phyloP scores from a whole-genome alignment of 2,329 filamentous ascomycete species.

The Nemania sp. region DNA sequence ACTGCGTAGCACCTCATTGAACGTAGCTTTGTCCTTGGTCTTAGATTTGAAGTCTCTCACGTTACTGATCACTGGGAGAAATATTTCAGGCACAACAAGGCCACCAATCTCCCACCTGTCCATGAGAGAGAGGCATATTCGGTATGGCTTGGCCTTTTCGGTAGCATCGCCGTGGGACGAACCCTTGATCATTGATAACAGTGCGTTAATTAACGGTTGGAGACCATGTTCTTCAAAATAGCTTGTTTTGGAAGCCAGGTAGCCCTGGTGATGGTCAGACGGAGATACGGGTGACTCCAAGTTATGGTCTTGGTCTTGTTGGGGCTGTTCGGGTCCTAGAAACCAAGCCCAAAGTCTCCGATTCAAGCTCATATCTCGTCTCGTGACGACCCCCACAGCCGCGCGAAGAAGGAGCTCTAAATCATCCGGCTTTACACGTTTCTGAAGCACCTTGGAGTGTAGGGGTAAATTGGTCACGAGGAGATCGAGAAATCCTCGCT shows the following conservation, averaged over 20 bases:
- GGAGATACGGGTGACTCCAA: conserved; percentile 60
- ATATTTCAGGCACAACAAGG: conserved; percentile 86
- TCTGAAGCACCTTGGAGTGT: conserved; percentile 83
- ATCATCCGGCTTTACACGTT: conserved; percentile 77
- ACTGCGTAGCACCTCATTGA: conserved; percentile 88
- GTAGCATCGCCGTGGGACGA: conserved; percentile 63
- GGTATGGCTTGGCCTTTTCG: conserved; percentile 85
- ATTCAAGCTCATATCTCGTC: conserved; percentile 97
- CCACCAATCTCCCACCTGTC: conserved; percentile 98
- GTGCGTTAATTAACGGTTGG: conserved; percentile 76
- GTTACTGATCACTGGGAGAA: conserved; percentile 85
- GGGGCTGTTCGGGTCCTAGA: conserved; percentile 77
- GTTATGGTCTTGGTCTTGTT: conserved; percentile 61
- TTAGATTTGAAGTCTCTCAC: conserved; percentile 78
- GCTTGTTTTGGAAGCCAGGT: conserved; percentile 71
- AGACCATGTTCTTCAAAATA: conserved; percentile 89
- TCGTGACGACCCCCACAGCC: conserved; percentile 85
- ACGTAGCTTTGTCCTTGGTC: conserved; percentile 75
- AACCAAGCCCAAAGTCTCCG: conserved; percentile 96
- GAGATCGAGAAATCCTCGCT: conserved; percentile 92
- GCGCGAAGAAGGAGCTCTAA: conserved; percentile 84
- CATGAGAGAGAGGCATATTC: conserved; percentile 95
- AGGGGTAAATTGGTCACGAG: conserved; percentile 91
- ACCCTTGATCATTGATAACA: conserved; percentile 80
- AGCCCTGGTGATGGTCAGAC: conserved; percentile 58